A percentile compares a stretch with the other conserved stretches of the same genome.
Conservation (phyloP, 148 eudicot species). For the Cornus florida region DNA sequence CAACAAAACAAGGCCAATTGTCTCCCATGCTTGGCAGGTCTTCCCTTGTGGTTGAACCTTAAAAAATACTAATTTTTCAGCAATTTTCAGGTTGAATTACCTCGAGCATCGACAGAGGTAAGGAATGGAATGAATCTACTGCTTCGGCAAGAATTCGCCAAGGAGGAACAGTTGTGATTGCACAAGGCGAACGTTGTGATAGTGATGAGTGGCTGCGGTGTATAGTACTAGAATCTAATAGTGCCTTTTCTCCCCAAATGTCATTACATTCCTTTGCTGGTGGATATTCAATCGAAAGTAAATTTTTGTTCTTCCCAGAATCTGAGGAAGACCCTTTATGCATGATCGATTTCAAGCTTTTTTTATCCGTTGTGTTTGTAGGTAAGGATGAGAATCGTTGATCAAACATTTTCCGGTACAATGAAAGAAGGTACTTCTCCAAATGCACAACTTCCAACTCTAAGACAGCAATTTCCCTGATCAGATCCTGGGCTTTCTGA, state of each 20-base stretch:
- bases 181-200: constrained; percentile 51
- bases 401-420: constrained; percentile 59
- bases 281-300: constrained; percentile 13
- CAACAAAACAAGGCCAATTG: too few species aligned
- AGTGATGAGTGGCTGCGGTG: constrained; percentile 70
- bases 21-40: too few species aligned
- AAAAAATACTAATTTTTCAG: too few species aligned
- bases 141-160: constrained; percentile 37
- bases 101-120: constrained; percentile 69
- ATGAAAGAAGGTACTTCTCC: constrained; percentile 71
- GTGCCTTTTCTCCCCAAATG: constrained; percentile 20
- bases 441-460: constrained; percentile 70
- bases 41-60: too few species aligned
- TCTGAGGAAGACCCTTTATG: constrained; percentile 4
- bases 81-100: constrained; percentile 8
- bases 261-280: constrained; percentile 13
- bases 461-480: constrained; percentile 67
- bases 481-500: constrained; percentile 65
- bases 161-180: constrained; percentile 38
- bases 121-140: constrained; percentile 55
- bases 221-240: constrained; percentile 41
- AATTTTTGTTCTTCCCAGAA: constrained; percentile 12
- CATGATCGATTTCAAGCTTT: constrained; percentile 13
- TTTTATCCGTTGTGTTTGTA: constrained; percentile 1
- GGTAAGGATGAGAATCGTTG: constrained; percentile 28